phyloP scores from a whole-genome alignment of 805 yeast species.

The Ogataea pilisensis region DNA sequence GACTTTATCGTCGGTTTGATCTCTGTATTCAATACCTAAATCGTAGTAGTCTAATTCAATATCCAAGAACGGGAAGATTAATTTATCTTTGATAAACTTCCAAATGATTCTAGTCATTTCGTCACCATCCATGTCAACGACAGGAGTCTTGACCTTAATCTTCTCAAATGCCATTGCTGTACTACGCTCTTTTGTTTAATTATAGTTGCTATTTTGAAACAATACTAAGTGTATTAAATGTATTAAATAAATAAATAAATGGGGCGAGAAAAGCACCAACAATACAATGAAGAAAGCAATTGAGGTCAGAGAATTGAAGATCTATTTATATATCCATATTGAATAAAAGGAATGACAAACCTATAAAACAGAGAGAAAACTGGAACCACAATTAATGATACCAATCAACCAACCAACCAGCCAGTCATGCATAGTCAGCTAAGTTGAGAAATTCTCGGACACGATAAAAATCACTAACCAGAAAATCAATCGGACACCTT shows the following conservation, averaged over 20 bases:
- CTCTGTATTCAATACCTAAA: conserved; percentile 64
- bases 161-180: conserved; percentile 40
- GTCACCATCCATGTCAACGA: conserved; percentile 81
- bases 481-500: not conserved
- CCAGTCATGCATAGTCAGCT: not conserved
- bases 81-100: conserved; percentile 65
- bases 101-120: conserved; percentile 86
- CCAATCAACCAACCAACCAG: not conserved
- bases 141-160: conserved; percentile 66
- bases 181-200: no score
- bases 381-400: not conserved
- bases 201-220: no score
- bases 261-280: no score
- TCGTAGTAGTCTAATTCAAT: conserved; percentile 75
- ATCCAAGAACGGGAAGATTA: conserved; percentile 66
- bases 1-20: conserved; percentile 65
- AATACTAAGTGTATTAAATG: not conserved
- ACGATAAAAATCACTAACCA: not conserved
- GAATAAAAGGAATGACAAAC: no score
- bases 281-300: no score
- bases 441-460: not conserved
- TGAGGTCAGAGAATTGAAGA: no score
- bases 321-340: no score
- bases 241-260: no score
- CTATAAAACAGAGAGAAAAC: no score